Evolutionary conservation across 805 yeast species (phyloP).

Genomic region (Ogataea pini): DNA sequence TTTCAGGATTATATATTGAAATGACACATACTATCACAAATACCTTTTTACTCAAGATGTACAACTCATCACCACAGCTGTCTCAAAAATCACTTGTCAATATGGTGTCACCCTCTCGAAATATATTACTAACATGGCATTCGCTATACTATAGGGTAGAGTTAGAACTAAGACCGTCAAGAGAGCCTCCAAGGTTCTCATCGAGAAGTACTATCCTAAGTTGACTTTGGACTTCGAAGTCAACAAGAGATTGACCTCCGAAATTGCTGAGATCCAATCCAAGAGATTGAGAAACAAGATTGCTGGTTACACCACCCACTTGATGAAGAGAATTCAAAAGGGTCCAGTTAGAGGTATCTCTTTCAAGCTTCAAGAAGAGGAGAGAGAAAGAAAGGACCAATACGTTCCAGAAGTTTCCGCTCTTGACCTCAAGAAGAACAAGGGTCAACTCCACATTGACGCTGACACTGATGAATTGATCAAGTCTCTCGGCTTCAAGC

Average conservation of each 20-base stretch:
- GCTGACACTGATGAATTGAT: conserved; percentile 94
- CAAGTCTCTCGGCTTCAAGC: conserved; percentile 87
- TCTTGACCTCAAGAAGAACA: conserved; percentile 94
- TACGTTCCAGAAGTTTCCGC: conserved; percentile 99
- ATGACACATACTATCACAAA: too few relatives aligned
- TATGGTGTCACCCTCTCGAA: too few relatives aligned
- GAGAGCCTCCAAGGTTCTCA: conserved; percentile 99
- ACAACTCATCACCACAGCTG: too few relatives aligned
- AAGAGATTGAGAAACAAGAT: conserved; percentile 99
- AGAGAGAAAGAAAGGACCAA: conserved; percentile 99
- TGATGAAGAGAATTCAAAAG: conserved; percentile 99
- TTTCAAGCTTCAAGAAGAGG: conserved; percentile 99
- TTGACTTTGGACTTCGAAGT: conserved; percentile 98
- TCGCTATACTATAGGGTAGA: conserved; percentile 71
- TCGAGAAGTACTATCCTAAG: conserved; percentile 99
- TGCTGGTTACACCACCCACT: conserved; percentile 99
- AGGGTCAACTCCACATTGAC: conserved; percentile 96
- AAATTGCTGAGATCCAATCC: conserved; percentile 98
- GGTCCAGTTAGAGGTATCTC: conserved; percentile 99
- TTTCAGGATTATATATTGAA: too few relatives aligned
- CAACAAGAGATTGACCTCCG: conserved; percentile 99
- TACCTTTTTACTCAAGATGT: too few relatives aligned
- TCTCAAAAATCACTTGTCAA: conserved; percentile 1
- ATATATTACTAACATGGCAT: conserved; percentile 13
- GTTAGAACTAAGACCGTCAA: conserved; percentile 99